phyloP scores from a whole-genome alignment of 352 stramenopile genomes.

The Globisporangium spiculum region DNA sequence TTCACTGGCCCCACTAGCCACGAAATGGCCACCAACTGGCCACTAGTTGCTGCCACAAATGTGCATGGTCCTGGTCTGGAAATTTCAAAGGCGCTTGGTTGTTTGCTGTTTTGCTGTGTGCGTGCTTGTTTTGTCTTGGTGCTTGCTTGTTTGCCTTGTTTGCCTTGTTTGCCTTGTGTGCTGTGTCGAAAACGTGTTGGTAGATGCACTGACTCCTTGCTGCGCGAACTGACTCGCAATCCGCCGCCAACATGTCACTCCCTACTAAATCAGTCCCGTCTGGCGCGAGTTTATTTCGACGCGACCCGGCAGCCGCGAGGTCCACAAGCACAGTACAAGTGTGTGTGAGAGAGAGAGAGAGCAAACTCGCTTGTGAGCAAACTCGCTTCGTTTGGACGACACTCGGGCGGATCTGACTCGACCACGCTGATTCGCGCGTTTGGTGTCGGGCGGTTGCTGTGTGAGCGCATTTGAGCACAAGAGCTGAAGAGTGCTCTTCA shows the following conservation, averaged over 20 bases:
- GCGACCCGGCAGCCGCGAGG: background rate
- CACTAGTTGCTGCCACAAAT: background rate
- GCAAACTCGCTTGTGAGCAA: too few species aligned
- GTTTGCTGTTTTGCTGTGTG: too few species aligned
- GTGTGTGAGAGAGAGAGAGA: too few species aligned
- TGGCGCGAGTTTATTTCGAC: conserved; percentile 1
- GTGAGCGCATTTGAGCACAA: too few species aligned
- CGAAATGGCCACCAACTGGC: background rate
- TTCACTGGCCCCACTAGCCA: background rate
- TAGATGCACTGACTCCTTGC: background rate
- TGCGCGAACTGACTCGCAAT: background rate
- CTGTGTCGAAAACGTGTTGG: background rate
- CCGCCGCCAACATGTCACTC: background rate
- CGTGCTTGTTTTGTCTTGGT: too few species aligned
- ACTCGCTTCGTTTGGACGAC: too few species aligned
- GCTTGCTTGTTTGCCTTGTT: background rate
- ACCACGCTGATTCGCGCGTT: too few species aligned
- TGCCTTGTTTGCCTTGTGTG: background rate
- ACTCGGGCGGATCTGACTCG: too few species aligned
- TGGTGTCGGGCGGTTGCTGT: too few species aligned
- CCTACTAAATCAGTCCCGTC: background rate
- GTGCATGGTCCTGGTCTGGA: background rate
- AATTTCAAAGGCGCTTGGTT: background rate
- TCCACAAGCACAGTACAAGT: background rate
- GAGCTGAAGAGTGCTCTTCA: too few species aligned